Evolutionary conservation across 2,329 filamentous ascomycete species (phyloP), one percentile per base, ranked within the genome.

Genomic region (Penicillium sclerotigenum): DNA sequence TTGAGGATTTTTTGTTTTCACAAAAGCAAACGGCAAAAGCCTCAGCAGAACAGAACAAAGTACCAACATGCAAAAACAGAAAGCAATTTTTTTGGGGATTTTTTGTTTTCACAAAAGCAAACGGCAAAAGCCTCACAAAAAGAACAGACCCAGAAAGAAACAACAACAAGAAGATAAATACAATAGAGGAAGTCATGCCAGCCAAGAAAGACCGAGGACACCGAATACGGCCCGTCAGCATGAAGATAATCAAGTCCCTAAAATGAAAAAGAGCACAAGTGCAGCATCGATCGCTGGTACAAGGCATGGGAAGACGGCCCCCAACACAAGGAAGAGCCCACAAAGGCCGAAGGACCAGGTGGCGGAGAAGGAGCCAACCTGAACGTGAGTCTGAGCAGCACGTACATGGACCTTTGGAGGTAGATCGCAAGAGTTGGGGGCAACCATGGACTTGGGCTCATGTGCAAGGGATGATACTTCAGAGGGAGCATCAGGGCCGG

Each of bases 71-170:
- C 34, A 20, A 11, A 28, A 18, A 31, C 8, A 10, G 1, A n/a
- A 47, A 40, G 24, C n/a, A 40, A 5, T 13, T 13, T 49, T 49
- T 49, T 49, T 13, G 9, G 33, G n/a, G 36, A 18, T 31, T 40
- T 49, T 49, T 20, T 22, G 9, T 40, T 41, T 41, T 41, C 36
- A 10, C 22, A 24, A 49, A 50, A 42, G 28, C 47, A 50, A 50
- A 50, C 47, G 37, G 47, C 47, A 50, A 50, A 50, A 42, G 47
- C 37, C 37, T 50, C 48, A 49, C 31, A 5, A n/a, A 33, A 20
- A 33, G 16, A n/a, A 14, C 14, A 24, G 13, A 47, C 28, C 18
- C 42, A 22, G 8, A 47, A 36, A 47, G 13, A 4, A 49, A 29
- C 5, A 49, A 22, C 2, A 48, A 37, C 22, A 37, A n/a, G n/a